Percentiles rank a stretch among this genome's conserved stretches.
Evolutionary conservation across 2,329 filamentous ascomycete species (phyloP).

Genomic region (Tetracladium maxilliforme): DNA sequence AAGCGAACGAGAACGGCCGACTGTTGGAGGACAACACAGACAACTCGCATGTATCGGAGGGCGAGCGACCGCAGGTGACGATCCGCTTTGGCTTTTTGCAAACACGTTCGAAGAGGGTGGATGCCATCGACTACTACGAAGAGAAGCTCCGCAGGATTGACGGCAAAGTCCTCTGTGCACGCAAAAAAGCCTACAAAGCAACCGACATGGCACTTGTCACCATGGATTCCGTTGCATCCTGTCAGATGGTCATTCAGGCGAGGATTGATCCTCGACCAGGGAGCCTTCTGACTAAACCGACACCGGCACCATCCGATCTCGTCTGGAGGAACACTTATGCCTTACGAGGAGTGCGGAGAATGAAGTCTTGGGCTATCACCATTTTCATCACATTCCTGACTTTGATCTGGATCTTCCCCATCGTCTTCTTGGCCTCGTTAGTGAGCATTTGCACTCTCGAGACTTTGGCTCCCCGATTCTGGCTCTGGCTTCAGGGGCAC

Average conservation of each 20-base stretch:
- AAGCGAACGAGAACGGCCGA: conserved; percentile 41
- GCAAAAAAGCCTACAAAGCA: conserved; percentile 61
- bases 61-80: conserved; percentile 44
- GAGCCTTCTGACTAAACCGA: conserved; percentile 69
- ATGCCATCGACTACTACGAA: conserved; percentile 90
- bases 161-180: conserved; percentile 52
- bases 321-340: conserved; percentile 91
- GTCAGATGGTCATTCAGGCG: conserved; percentile 92
- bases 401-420: conserved; percentile 74
- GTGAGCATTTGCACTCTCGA: conserved; percentile 71
- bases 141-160: conserved; percentile 71
- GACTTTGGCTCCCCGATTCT: conserved; percentile 56
- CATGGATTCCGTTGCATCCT: conserved; percentile 86
- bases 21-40: conserved; percentile 21
- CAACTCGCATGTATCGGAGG: conserved; percentile 20
- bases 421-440: conserved; percentile 64
- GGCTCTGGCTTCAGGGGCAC: conserved; percentile 51
- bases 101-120: conserved; percentile 57
- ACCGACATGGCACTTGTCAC: conserved; percentile 88
- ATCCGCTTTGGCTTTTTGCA: conserved; percentile 62
- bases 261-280: conserved; percentile 83
- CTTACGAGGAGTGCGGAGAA: conserved; percentile 55
- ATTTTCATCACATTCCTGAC: conserved; percentile 70
- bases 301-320: conserved; percentile 82
- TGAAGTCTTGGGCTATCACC: conserved; percentile 74